Evolutionary conservation across 257 asterid species (phyloP).

Genomic region (Orobanche coerulescens): DNA sequence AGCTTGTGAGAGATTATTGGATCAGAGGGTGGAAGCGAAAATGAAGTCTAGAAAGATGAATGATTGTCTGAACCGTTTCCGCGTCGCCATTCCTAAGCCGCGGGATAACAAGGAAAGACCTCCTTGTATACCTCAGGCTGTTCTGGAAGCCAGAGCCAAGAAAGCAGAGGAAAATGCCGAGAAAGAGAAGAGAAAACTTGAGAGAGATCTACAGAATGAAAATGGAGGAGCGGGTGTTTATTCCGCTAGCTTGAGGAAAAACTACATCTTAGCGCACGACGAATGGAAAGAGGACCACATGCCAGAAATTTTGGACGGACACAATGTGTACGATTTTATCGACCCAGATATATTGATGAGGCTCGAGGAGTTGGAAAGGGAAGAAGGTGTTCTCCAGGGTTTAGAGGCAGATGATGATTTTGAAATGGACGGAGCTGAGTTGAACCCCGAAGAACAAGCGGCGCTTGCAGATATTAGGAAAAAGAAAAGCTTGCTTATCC

Average conservation of each 20-base stretch:
- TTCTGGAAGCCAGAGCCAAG: slow-evolving; percentile 69
- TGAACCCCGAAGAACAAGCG: slow-evolving; percentile 63
- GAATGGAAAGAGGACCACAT: slow-evolving; percentile 88
- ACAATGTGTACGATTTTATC: slow-evolving; percentile 81
- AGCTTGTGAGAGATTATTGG: slow-evolving; percentile 83
- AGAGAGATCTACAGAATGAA: slow-evolving; percentile 84
- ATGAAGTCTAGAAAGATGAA: slow-evolving; percentile 85
- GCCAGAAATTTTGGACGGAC: slow-evolving; percentile 91
- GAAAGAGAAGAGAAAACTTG: slow-evolving; percentile 66
- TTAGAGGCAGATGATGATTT: slow-evolving; percentile 58
- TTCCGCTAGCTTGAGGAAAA: slow-evolving; percentile 90
- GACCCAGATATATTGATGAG: slow-evolving; percentile 84
- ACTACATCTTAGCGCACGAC: slow-evolving; percentile 64
- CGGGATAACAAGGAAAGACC: slow-evolving; percentile 89
- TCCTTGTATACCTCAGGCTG: slow-evolving; percentile 71
- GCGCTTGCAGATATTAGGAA: slow-evolving; percentile 62
- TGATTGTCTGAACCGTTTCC: slow-evolving; percentile 87
- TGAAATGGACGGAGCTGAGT: slow-evolving; percentile 84
- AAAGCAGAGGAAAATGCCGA: slow-evolving; percentile 45
- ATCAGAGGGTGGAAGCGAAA: slow-evolving; percentile 86
- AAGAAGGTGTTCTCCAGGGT: slow-evolving; percentile 77
- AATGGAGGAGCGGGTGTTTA: slow-evolving; percentile 99
- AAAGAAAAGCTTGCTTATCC: slow-evolving; percentile 75
- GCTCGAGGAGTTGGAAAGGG: slow-evolving; percentile 86
- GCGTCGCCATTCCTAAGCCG: slow-evolving; percentile 86